These are phyloP conservation scores for Scenedesmus sp. DNA, from an alignment of 163 green algal species.

Conservation along the genomic window DNA sequence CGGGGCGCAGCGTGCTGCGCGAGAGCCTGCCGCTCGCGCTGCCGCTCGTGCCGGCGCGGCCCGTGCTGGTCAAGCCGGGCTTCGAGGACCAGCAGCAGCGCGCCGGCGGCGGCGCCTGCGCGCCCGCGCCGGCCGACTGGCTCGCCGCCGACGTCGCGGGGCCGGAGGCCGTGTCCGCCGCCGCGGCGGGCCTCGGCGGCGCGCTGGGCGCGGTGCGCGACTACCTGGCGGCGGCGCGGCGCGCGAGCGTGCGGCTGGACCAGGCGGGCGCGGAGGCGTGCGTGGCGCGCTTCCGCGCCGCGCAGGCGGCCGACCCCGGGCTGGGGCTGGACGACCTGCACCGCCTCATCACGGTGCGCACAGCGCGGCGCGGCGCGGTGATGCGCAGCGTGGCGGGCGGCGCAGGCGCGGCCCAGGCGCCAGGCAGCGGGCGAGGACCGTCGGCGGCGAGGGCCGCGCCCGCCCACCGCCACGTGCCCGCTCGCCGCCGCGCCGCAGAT, in stretches of 20 bases:
- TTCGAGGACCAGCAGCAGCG: background rate
- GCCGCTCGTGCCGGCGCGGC: background rate
- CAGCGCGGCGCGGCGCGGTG: background rate
- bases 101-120: slow-evolving; percentile 1
- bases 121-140: too few species aligned
- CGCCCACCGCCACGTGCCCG: too few species aligned
- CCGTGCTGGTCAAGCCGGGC: slow-evolving; percentile 2
- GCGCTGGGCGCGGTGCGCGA: slow-evolving; percentile 54
- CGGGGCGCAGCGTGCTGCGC: slow-evolving; percentile 15
- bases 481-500: slow-evolving; percentile 24
- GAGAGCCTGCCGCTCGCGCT: background rate
- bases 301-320: slow-evolving; percentile 18
- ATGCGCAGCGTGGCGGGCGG: background rate
- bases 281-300: slow-evolving; percentile 46
- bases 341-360: slow-evolving; percentile 22
- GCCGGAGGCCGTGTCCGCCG: background rate
- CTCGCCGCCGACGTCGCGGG: slow-evolving; percentile 3
- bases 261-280: slow-evolving; percentile 44
- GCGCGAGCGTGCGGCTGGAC: slow-evolving; percentile 42
- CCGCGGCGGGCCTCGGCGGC: slow-evolving; percentile 9
- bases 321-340: background rate
- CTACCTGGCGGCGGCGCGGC: slow-evolving; percentile 58
- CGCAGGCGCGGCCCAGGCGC: background rate
- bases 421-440: too few species aligned
- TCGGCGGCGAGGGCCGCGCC: too few species aligned